Evolutionary conservation across 768 basidiomycete species (phyloP).

Genomic region (Coprinopsis sp.): DNA sequence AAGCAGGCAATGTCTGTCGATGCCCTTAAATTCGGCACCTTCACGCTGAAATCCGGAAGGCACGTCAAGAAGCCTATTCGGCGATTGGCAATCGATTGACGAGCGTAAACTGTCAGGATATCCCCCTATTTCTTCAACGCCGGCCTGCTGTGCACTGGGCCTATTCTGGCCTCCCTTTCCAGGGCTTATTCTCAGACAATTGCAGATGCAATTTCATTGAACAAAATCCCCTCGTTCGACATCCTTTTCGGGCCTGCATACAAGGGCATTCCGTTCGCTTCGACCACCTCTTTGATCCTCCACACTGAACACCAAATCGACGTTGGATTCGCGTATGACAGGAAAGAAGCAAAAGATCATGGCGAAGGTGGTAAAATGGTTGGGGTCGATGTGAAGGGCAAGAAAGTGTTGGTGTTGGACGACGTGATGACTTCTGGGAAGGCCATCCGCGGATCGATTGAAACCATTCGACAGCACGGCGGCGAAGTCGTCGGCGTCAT

Average conservation of each 20-base stretch:
- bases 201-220: conserved; percentile 39
- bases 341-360: conserved; percentile 95
- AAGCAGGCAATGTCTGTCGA: conserved; percentile 61
- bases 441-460: conserved; percentile 80
- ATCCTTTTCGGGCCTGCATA: conserved; percentile 96
- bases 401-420: conserved; percentile 84
- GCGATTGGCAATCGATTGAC: conserved; percentile 5
- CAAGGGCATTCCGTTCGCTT: conserved; percentile 93
- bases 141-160: conserved; percentile 78
- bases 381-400: conserved; percentile 76
- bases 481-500: conserved; percentile 88
- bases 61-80: conserved; percentile 32
- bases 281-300: conserved; percentile 74
- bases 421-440: conserved; percentile 95
- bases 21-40: conserved; percentile 86
- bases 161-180: conserved; percentile 72
- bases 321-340: conserved; percentile 86
- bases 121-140: conserved; percentile 99
- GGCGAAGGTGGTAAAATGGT: conserved; percentile 93
- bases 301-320: conserved; percentile 54
- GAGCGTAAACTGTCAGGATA: conserved; percentile 36
- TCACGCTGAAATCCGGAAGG: conserved; percentile 94
- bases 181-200: conserved; percentile 84
- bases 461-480: conserved; percentile 59
- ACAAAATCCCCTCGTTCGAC: conserved; percentile 51